Conservation (phyloP, 768 basidiomycete species). For the Trametes maxima region DNA sequence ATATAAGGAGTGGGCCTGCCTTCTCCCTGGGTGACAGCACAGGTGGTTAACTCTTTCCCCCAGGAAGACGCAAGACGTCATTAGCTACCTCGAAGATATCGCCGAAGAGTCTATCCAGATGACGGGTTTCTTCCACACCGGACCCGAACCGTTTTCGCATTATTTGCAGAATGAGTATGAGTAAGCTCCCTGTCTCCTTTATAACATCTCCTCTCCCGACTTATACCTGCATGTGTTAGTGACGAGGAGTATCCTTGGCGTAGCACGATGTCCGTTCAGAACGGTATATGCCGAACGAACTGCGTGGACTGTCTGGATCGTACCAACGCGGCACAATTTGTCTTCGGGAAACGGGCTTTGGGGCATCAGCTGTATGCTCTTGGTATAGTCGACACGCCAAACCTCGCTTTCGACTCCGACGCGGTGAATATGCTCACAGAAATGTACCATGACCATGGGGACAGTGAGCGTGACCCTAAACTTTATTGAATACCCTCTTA, state of each 20-base stretch:
- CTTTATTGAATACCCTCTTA: background rate
- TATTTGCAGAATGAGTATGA: constrained; percentile 47
- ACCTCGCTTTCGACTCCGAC: constrained; percentile 89
- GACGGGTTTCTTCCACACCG: constrained; percentile 96
- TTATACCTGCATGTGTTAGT: background rate
- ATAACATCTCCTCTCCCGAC: background rate
- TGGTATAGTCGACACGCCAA: constrained; percentile 83
- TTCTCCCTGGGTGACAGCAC: background rate
- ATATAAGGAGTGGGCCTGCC: constrained; percentile 79
- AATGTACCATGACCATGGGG: constrained; percentile 98
- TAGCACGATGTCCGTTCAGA: constrained; percentile 76
- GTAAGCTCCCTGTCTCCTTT: constrained; percentile 30
- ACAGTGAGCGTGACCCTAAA: constrained; percentile 60
- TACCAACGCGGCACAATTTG: constrained; percentile 96
- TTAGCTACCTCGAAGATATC: constrained; percentile 91
- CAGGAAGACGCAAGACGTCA: constrained; percentile 95
- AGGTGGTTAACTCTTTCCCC: background rate
- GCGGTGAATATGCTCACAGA: constrained; percentile 96
- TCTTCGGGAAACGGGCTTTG: constrained; percentile 91
- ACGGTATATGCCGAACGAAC: constrained; percentile 90
- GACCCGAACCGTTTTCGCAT: constrained; percentile 82
- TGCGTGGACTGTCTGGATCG: constrained; percentile 97
- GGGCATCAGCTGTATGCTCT: constrained; percentile 96
- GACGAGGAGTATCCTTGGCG: constrained; percentile 52
- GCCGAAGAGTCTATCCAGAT: constrained; percentile 91